These are phyloP conservation scores for Verticillium zaregamsianum DNA, from an alignment of 2,329 filamentous ascomycete genomes.

Conservation along the genomic window DNA sequence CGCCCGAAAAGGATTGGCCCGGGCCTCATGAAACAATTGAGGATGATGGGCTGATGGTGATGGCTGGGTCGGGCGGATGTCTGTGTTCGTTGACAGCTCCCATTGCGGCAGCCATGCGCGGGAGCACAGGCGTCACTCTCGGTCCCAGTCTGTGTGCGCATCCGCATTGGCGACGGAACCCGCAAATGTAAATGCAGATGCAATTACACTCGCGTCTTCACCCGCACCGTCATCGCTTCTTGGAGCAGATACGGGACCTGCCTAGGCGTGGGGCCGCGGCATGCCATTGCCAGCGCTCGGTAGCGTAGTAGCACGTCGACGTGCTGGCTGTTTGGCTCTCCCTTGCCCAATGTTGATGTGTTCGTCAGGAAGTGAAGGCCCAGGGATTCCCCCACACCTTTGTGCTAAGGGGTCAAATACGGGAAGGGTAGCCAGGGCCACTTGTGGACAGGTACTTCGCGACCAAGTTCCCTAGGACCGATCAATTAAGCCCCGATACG, in stretches of 20 bases:
- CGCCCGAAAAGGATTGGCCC: not conserved
- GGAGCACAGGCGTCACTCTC: not conserved
- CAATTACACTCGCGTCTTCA: not conserved
- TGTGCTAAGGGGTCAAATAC: slow-evolving; percentile 1
- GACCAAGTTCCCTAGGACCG: not conserved
- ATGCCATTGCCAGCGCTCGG: not conserved
- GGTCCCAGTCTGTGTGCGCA: not conserved
- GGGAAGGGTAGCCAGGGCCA: not conserved
- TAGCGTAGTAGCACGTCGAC: not conserved
- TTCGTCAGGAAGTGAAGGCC: not conserved
- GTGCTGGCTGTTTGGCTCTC: not conserved
- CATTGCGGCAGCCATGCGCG: not conserved
- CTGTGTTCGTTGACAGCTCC: not conserved
- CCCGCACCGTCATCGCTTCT: not conserved
- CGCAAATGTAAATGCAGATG: not conserved
- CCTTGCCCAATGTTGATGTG: not conserved
- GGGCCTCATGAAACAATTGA: not conserved
- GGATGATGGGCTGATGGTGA: not conserved
- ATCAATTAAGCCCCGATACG: not conserved
- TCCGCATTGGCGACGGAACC: not conserved
- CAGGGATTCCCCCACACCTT: not conserved
- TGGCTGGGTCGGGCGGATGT: not conserved
- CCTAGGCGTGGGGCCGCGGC: not conserved
- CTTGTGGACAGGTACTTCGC: not conserved
- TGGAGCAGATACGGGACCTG: not conserved